Evolutionary conservation across 129 eudicot genomes (phyloP), one percentile per base, ranked within the genome.

Genomic region (Erigeron canadensis): DNA sequence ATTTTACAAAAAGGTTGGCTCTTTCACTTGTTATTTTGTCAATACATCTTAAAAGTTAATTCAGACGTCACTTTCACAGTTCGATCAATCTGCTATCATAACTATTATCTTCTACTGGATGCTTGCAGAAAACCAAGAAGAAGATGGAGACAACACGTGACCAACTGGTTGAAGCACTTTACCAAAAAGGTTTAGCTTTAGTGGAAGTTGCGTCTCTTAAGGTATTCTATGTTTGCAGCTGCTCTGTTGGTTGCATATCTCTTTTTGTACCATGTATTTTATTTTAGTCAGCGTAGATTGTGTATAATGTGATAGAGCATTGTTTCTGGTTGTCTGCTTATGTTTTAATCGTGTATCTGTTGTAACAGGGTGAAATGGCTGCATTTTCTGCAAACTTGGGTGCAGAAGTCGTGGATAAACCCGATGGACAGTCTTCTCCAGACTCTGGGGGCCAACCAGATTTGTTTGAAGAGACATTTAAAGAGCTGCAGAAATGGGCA

Each of bases 141-240:
- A 82, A 84, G 75, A 94, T 94, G 96, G 98, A 94, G 83, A 69
- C 83, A 40, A 87, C 82, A 15, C 92, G 90, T 72, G 97, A 94
- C 75, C 98, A 87, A 73, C 80, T 94, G 71, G 86, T 87, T 3
- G 96, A 89, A 82, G 96, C 98, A 10, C 84, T 94, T 18, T 94
- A 94, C 83, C 97, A 94, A 67, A 94, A 94, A 80, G 98, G 98
- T 72, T 77, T 94, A 71, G 98, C 98, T 78, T 38, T 94, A 67
- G 85, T 80, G 68, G 98, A 90, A 74, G 81, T 90, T 71, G 89
- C 83, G 48, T 61, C 82, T 8, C 70, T 87, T 22, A 89, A 87
- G 96, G 98, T 93, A 79, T 37, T 40, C 22, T 37, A 43, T 60
- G 74, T 50, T 50, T 40, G 16, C 62, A 60, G 18, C 46, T 55